Conservation (phyloP, 306 rosid species). For the Acacia crassicarpa region DNA sequence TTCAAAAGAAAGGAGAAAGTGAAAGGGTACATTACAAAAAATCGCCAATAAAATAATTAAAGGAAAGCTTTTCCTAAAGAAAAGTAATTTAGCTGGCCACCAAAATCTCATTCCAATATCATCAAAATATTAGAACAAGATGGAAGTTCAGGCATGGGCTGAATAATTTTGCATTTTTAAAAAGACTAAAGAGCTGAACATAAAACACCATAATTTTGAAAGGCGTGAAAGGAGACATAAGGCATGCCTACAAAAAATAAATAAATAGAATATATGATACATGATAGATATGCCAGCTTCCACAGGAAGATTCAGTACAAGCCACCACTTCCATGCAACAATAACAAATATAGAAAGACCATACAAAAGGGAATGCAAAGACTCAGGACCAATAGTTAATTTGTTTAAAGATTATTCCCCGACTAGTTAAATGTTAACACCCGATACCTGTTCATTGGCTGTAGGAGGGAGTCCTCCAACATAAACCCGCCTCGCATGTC, state of each 20-base stretch:
- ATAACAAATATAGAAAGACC: not conserved
- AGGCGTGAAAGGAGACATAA: not conserved
- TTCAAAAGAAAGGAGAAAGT: not conserved
- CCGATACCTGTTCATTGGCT: slow-evolving; percentile 88
- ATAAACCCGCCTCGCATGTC: slow-evolving; percentile 97
- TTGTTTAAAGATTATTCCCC: not conserved
- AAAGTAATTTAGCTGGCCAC: not conserved
- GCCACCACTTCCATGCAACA: not conserved
- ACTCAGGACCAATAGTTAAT: not conserved
- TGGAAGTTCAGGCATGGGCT: not conserved
- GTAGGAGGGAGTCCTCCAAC: slow-evolving; percentile 99
- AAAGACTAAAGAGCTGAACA: not conserved
- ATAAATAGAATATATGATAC: not conserved
- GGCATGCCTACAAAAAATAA: not conserved
- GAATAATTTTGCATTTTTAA: not conserved
- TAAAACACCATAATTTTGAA: not conserved
- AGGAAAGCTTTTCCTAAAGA: not conserved
- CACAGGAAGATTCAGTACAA: not conserved
- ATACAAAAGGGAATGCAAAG: not conserved
- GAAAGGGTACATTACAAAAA: not conserved
- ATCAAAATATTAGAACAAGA: not conserved
- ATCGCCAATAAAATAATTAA: not conserved
- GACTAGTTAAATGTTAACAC: too few relatives aligned
- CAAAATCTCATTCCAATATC: slow-evolving; percentile 11
- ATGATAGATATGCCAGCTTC: not conserved